Evolutionary conservation across 2,329 filamentous ascomycete genomes (phyloP).

Genomic region (Alternaria infectoria): DNA sequence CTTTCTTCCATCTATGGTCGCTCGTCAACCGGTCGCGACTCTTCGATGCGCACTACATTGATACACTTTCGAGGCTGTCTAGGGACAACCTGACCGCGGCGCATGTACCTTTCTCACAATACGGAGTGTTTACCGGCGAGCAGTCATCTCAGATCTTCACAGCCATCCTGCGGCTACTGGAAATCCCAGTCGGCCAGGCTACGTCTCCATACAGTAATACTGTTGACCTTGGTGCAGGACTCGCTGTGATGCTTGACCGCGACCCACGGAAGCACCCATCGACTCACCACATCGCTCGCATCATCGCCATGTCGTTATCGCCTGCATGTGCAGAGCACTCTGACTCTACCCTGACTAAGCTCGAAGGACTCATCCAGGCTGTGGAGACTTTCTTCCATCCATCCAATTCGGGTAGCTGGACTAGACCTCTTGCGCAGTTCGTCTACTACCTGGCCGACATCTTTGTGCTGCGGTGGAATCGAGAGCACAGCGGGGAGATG

Average conservation of each 20-base stretch:
- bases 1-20: constrained; percentile 96
- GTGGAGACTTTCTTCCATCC: constrained; percentile 99
- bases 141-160: constrained; percentile 95
- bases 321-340: constrained; percentile 78
- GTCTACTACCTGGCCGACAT: constrained; percentile 93
- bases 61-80: constrained; percentile 85
- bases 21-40: constrained; percentile 87
- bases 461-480: constrained; percentile 97
- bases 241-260: constrained; percentile 86
- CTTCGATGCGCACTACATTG: constrained; percentile 85
- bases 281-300: constrained; percentile 88
- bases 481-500: constrained; percentile 90
- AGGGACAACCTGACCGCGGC: constrained; percentile 78
- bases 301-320: constrained; percentile 92
- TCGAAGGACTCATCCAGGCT: constrained; percentile 91
- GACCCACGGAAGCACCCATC: constrained; percentile 93
- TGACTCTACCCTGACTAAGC: constrained; percentile 79
- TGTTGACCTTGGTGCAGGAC: constrained; percentile 81
- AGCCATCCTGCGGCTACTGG: constrained; percentile 82
- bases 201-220: constrained; percentile 85
- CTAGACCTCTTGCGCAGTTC: constrained; percentile 84
- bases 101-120: constrained; percentile 80
- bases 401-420: constrained; percentile 93
- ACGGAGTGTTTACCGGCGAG: constrained; percentile 90
- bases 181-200: constrained; percentile 95